phyloP scores from a whole-genome alignment of 768 basidiomycete genomes.

The Aureoboletus auriporus region DNA sequence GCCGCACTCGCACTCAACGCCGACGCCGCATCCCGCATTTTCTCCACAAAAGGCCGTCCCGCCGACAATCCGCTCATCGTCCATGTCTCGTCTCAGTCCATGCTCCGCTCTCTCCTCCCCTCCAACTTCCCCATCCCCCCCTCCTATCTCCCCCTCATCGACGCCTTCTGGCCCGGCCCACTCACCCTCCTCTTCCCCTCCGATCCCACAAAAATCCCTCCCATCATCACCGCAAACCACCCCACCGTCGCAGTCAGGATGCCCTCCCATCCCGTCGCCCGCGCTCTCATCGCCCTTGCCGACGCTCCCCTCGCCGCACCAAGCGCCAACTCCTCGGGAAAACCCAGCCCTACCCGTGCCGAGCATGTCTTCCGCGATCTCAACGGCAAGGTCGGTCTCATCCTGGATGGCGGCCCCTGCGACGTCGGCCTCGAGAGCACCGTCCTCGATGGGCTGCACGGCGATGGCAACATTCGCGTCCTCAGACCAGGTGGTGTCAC shows the following conservation, averaged over 20 bases:
- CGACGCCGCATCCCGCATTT: constrained; percentile 69
- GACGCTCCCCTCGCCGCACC: constrained; percentile 87
- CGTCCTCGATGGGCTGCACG: constrained; percentile 82
- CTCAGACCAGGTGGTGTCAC: constrained; percentile 91
- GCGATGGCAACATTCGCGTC: constrained; percentile 73
- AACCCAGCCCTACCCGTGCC: constrained; percentile 89
- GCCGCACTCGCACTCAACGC: constrained; percentile 76
- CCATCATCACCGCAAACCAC: constrained; percentile 76
- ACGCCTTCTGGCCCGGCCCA: constrained; percentile 92
- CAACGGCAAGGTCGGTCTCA: constrained; percentile 64
- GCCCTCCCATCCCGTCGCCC: constrained; percentile 90
- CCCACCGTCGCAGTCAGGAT: constrained; percentile 86
- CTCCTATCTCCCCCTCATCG: constrained; percentile 71
- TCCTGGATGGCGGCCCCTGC: constrained; percentile 92
- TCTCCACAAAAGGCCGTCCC: constrained; percentile 86
- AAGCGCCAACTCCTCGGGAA: constrained; percentile 91
- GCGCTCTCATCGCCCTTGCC: constrained; percentile 77
- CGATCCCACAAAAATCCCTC: constrained; percentile 55
- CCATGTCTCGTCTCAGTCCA: constrained; percentile 80
- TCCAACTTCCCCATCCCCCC: constrained; percentile 53
- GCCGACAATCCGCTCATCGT: constrained; percentile 97
- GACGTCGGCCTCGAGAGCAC: constrained; percentile 93
- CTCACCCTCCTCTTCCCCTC: constrained; percentile 89
- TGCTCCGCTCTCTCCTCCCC: constrained; percentile 79
- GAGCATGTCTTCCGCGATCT: constrained; percentile 83